phyloP scores from a whole-genome alignment of 2,329 filamentous ascomycete species.

The Periconia macrospinosa region DNA sequence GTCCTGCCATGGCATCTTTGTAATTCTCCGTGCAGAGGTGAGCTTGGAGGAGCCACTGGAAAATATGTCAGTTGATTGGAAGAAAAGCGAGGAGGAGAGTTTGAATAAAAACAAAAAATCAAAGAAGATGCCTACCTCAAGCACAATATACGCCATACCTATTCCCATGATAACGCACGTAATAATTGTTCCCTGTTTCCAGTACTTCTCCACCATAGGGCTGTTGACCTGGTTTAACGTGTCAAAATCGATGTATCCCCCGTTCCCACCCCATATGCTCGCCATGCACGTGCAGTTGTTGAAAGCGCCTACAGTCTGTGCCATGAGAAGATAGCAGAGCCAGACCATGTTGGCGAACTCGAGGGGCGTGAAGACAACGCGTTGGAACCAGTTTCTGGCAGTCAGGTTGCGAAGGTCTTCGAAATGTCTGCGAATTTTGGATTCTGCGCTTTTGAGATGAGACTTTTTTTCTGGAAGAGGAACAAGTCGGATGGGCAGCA shows the following conservation, averaged over 20 bases:
- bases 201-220: conserved; percentile 24
- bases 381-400: conserved; percentile 21
- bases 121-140: conserved; percentile 19
- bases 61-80: not conserved
- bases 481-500: conserved; percentile 5
- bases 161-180: conserved; percentile 29
- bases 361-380: conserved; percentile 32
- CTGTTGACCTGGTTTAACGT: conserved; percentile 28
- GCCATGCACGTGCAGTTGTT: conserved; percentile 46
- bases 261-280: conserved; percentile 34
- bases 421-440: conserved; percentile 7
- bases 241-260: conserved; percentile 46
- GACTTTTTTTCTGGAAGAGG: conserved; percentile 4
- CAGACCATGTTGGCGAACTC: conserved; percentile 41
- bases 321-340: conserved; percentile 41
- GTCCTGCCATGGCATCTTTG: conserved; percentile 18
- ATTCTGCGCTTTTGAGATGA: conserved; percentile 1
- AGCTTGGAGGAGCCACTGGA: conserved; percentile 36
- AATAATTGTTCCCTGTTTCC: conserved; percentile 31
- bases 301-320: conserved; percentile 45
- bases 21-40: conserved; percentile 36
- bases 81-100: not conserved
- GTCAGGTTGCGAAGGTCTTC: conserved; percentile 8
- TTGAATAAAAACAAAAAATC: not conserved
- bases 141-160: conserved; percentile 35